Evolutionary conservation across 176 grass and related monocot genomes (phyloP).

Genomic region (Juncus effusus): DNA sequence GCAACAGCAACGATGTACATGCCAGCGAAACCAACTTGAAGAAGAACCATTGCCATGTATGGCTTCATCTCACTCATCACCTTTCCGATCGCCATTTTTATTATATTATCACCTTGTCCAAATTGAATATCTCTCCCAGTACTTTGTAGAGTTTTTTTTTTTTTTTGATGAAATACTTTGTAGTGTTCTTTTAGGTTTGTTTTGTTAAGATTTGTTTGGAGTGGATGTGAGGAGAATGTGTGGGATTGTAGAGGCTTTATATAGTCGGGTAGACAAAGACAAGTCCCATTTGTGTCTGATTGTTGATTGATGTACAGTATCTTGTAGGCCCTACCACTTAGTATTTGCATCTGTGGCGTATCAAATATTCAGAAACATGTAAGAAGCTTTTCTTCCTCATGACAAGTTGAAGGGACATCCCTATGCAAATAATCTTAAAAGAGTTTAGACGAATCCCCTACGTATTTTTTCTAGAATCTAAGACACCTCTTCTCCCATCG

Average conservation of each 20-base stretch:
- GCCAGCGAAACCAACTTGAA: constrained; percentile 81
- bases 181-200: constrained; percentile 1
- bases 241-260: constrained; percentile 45
- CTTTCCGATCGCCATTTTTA: constrained; percentile 38
- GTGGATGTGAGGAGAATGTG: constrained; percentile 33
- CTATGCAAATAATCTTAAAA: constrained; percentile 16
- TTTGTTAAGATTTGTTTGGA: constrained; percentile 12
- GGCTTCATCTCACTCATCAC: constrained; percentile 54
- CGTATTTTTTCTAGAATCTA: too few relatives aligned
- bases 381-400: constrained; percentile 14
- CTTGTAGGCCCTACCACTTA: constrained; percentile 16
- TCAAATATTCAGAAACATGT: not conserved
- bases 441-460: not conserved
- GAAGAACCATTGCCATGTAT: constrained; percentile 79
- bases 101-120: not conserved
- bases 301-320: constrained; percentile 9
- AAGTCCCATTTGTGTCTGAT: constrained; percentile 5
- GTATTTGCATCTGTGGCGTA: not conserved
- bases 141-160: not conserved
- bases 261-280: constrained; percentile 35
- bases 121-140: constrained; percentile 11
- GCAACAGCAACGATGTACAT: constrained; percentile 76
- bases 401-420: constrained; percentile 16
- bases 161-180: too few relatives aligned
- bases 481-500: too few relatives aligned